Conservation (phyloP, 768 basidiomycete species). For the Suillus subaureus region DNA sequence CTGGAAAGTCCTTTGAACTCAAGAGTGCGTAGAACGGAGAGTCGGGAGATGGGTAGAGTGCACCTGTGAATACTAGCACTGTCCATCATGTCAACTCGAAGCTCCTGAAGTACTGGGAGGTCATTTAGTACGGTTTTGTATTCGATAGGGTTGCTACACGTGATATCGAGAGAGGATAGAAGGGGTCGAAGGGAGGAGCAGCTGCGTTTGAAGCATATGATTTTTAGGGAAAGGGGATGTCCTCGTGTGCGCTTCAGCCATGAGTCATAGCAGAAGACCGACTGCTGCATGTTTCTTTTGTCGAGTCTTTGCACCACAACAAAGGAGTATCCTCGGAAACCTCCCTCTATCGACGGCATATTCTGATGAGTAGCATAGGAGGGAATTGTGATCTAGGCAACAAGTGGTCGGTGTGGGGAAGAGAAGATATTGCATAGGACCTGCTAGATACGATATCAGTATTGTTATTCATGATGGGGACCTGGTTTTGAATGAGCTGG, state of each 20-base stretch:
- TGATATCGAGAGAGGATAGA: slow-evolving; percentile 22
- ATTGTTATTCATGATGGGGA: neutral
- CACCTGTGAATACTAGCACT: neutral
- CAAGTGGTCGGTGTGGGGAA: too few species aligned
- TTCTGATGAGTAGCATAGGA: neutral
- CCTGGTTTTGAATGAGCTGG: too few species aligned
- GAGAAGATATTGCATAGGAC: too few species aligned
- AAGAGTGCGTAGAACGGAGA: neutral
- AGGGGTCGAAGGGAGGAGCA: neutral
- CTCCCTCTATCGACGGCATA: neutral
- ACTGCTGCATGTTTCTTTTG: neutral
- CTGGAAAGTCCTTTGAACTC: neutral
- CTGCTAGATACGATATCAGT: too few species aligned
- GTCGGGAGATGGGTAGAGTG: neutral
- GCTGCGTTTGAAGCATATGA: neutral
- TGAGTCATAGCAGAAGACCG: neutral
- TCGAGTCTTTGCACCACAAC: neutral
- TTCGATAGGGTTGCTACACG: neutral
- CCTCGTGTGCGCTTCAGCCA: neutral
- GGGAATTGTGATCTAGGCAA: too few species aligned
- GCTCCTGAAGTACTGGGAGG: neutral
- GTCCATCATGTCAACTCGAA: neutral
- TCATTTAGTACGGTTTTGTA: neutral
- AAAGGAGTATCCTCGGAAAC: neutral
- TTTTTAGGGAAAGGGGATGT: neutral